Percentiles rank a stretch among this genome's conserved stretches.
These are phyloP conservation scores for Globisporangium iwayamae DNA, from an alignment of 352 stramenopile genomes.

Conservation along the genomic window DNA sequence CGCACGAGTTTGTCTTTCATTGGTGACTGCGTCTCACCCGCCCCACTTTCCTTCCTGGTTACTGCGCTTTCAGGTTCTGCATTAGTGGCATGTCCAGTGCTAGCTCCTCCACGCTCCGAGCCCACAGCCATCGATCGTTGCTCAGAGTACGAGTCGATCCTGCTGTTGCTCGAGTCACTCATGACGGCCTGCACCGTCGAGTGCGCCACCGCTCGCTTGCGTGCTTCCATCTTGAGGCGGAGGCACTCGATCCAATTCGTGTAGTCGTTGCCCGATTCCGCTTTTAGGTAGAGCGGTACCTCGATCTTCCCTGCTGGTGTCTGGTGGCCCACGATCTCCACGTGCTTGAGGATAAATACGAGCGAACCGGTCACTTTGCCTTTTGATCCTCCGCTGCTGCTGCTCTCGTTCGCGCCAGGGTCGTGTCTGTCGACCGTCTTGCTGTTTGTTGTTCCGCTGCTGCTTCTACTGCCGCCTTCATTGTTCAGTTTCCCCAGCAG, in stretches of 20 bases:
- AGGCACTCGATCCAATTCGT: constrained; percentile 49
- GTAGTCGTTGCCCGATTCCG: constrained; percentile 39
- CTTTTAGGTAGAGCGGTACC: constrained; percentile 45
- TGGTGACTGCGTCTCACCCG: neutral
- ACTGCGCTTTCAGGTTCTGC: neutral
- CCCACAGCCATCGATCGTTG: constrained; percentile 3
- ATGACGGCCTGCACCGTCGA: constrained; percentile 9
- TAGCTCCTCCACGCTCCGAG: neutral
- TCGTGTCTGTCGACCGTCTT: neutral
- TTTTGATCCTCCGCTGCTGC: neutral
- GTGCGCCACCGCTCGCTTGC: constrained; percentile 31
- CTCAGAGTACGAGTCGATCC: constrained; percentile 1
- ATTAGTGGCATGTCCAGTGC: neutral
- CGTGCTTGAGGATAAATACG: constrained; percentile 41
- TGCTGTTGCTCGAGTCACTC: neutral
- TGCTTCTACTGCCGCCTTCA: neutral
- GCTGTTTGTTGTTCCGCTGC: neutral
- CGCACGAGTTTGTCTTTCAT: neutral
- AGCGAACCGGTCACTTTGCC: constrained; percentile 23
- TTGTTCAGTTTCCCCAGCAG: constrained; percentile 21
- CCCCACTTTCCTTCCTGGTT: neutral
- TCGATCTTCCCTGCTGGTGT: constrained; percentile 38
- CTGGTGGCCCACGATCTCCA: constrained; percentile 39
- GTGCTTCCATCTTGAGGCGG: constrained; percentile 45
- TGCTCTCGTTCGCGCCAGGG: neutral